Evolutionary conservation across 495 filamentous ascomycete species (phyloP).

Genomic region (Elasticomyces elasticus): DNA sequence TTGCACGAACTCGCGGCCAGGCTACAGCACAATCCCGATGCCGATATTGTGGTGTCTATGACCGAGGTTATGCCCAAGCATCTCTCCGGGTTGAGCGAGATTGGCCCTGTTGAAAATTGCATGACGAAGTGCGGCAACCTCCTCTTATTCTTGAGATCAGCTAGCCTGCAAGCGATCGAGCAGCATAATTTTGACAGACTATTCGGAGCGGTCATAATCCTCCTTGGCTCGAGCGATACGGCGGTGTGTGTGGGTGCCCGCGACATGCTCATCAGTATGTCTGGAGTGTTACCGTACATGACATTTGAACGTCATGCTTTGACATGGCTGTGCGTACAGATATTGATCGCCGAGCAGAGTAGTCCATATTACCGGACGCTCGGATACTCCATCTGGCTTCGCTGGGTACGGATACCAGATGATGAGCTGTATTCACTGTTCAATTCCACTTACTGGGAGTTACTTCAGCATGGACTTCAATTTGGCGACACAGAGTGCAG

Average conservation of each 20-base stretch:
- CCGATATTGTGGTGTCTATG: neutral
- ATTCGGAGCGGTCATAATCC: neutral
- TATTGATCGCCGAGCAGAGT: neutral
- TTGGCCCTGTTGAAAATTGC: neutral
- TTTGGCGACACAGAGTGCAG: slow-evolving; percentile 34
- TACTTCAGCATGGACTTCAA: slow-evolving; percentile 33
- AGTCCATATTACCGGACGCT: neutral
- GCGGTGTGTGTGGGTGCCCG: neutral
- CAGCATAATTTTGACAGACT: neutral
- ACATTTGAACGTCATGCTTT: neutral
- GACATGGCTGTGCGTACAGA: neutral
- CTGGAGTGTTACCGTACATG: neutral
- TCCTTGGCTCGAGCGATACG: neutral
- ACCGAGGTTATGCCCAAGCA: neutral
- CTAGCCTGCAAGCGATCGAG: neutral
- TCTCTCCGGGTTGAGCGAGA: neutral
- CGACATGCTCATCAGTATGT: neutral
- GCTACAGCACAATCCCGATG: neutral
- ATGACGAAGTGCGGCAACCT: neutral
- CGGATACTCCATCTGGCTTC: slow-evolving; percentile 9
- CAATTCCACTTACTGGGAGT: slow-evolving; percentile 32
- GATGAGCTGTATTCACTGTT: neutral
- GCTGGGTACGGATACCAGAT: neutral
- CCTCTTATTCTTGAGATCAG: neutral
- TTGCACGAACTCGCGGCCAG: neutral